Evolutionary conservation across 345 rosid species (phyloP), one percentile per base, ranked within the genome.

Genomic region (Camelina hispida): DNA sequence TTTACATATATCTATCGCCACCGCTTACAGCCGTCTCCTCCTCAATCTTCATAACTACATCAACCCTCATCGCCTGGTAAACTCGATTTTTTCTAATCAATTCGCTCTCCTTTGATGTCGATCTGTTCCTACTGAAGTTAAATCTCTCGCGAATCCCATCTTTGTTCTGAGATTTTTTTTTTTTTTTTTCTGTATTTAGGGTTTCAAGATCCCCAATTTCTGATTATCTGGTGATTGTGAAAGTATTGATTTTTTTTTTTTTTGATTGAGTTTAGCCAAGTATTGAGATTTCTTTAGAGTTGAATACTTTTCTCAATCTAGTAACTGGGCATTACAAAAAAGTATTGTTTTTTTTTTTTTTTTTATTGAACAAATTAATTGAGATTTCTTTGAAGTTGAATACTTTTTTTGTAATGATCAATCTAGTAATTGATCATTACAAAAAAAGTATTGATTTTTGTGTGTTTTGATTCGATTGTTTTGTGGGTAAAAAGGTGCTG

Each of bases 11-110:
- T 20, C 40, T 2, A 74, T 54, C 60, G 65, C 78, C 74, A 60
- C 74, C 78, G 66, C 55, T 28, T 40, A 28, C 10, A 54, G 71
- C 72, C 76, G 80, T 64, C 76, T 70, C 76, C 66, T 63, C 71
- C 66, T 50, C 28, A 32, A 30, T 35, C 52, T 17, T 57, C 37
- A 10, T 34, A n/a, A 69, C 53, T 17, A 7, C 47, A 23, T 6
- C 67, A 38, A 22, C 35, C 20, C 59, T 47, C 64, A 48, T 59
- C n/a, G 7, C 52, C n/a, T 7, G 68, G 81, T 72, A 46, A 2
- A 32, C 23, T 59, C 32, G 11, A 25, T 28, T 25, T 7, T 1
- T 1, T 40, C 3, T 38, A 46, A 43, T 2, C 56, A n/a, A 3
- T 38, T 62, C 22, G 9, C 52, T 69, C 25, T 76, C 34, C 18